Base-by-base conservation (phyloP, 257 asterid species). In the Gynochthodes officinalis region DNA sequence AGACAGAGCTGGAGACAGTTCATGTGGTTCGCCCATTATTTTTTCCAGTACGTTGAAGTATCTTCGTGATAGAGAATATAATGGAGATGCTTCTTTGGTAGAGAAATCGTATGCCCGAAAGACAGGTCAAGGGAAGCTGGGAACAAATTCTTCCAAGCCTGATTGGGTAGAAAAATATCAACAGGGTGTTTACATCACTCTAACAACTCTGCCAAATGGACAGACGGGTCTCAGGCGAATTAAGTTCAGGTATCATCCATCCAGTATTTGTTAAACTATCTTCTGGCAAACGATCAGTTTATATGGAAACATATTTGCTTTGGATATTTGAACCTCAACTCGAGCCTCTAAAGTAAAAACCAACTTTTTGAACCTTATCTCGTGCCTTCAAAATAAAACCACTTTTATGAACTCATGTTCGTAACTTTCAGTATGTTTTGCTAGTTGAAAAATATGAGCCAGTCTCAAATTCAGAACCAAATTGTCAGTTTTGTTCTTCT, bases 81-180 rank as follows among this genome's bases (percentile, higher is more conserved):
- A 37, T 19, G 69, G 57, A 64, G 79, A 75, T 18, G 58, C 67
- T 16, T 35, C 69, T 16, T 54, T 82, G 35, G 67, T 64, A 35
- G 80, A 78, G 67, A 78, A 76, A 57, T 64, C 85, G n/a, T 54
- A 53, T 52, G 48, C 44, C 25, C 62, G 58, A 48, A 74, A 57
- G 57, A 52, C 35, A 16, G 78, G 76, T 63, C 58, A 71, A 23
- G 82, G 44, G 37, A 77, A 78, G 67, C 49, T 35, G 28, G 80
- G 44, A 73, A 44, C 25, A 21, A 75, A 58, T 35, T 61, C 77
- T 37, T 74, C 62, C 30, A 81, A 78, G 59, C 65, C 18, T 4
- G 89, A 82, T 50, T 78, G 87, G 85, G 82, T 80, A 58, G 89
- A 82, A 57, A 82, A 85, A 75, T 76, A 73, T 80, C 82, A 80